These are phyloP conservation scores for Saturnispora diversa DNA, from an alignment of 805 yeast species.

Conservation along the genomic window DNA sequence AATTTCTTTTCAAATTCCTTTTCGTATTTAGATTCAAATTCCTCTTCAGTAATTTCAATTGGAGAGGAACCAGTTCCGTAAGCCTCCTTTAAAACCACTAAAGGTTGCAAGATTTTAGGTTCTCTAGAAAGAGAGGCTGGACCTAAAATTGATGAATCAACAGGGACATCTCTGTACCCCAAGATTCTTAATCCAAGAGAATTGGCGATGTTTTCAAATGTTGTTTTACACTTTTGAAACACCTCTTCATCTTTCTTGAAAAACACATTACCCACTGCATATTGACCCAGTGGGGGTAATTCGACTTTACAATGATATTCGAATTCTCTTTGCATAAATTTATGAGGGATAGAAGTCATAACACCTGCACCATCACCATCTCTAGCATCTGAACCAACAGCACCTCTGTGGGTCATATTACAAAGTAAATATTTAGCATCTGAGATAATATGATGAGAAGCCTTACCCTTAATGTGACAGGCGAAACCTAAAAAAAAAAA, in stretches of 20 bases:
- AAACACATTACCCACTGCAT: conserved; percentile 91
- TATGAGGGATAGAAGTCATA: conserved; percentile 85
- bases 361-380: conserved; percentile 99
- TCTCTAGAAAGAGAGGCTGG: conserved; percentile 93
- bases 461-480: conserved; percentile 81
- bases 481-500: conserved; percentile 56
- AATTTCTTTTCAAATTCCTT: conserved; percentile 73
- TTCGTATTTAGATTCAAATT: conserved; percentile 48
- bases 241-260: conserved; percentile 80
- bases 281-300: conserved; percentile 75
- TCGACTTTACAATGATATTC: conserved; percentile 55
- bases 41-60: conserved; percentile 35
- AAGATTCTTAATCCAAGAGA: conserved; percentile 72
- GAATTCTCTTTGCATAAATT: conserved; percentile 78
- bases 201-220: conserved; percentile 75
- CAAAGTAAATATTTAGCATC: conserved; percentile 84
- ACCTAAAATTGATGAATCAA: conserved; percentile 88
- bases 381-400: conserved; percentile 89
- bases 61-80: conserved; percentile 34
- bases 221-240: conserved; percentile 58
- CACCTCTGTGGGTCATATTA: conserved; percentile 99
- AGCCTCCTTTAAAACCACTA: conserved; percentile 59
- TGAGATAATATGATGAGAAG: conserved; percentile 85
- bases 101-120: conserved; percentile 87
- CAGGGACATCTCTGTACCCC: conserved; percentile 94